Evolutionary conservation across 1,284 basidiomycete species (phyloP), one percentile per base, ranked within the genome.

Genomic region (Chiua sp.): DNA sequence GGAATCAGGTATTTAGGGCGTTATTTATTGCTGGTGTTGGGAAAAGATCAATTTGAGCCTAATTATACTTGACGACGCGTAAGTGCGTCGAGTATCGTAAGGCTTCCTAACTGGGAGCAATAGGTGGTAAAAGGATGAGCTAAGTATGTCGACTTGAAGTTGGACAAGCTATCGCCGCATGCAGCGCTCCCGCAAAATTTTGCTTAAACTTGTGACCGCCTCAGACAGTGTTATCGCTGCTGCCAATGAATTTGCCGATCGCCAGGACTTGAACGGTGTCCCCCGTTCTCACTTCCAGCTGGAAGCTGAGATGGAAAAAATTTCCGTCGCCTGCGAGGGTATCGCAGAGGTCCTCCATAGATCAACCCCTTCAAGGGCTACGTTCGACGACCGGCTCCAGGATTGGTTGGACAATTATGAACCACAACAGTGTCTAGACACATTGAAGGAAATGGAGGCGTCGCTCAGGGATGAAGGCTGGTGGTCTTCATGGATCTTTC

Each of bases 241-340:
- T 26, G 60, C 60, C n/a, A 50, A 63, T 15, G 23, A 62, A 18
- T 51, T 56, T 13, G 44, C 59, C 3, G 35, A 62, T 20, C 59
- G 35, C 10, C 3, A 48, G 15, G 48, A 57, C 10, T n/a, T 18
- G 18, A 13, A 44, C 33, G 13, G 11, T 20, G 26, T 61, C 18
- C 7, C 23, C 1, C 60, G 26, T 16, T 46, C 18, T 44, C 55
- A 61, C 33, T 58, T 52, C n/a, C 60, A 59, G 22, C 18, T 63
- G 32, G 60, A 63, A 32, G 46, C 42, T 7, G 53, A 47, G 5
- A 62, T 62, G 59, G 59, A 33, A 32, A 62, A 28, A 16, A 44
- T 61, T 16, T 42, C 48, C 12, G 59, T 62, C 23, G 47, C 52
- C 39, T 62, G 48, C 42, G 30, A 37, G 15, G 37, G 37, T 39